Conservation (phyloP, 768 basidiomycete species). For the Heimioporus sp. region DNA sequence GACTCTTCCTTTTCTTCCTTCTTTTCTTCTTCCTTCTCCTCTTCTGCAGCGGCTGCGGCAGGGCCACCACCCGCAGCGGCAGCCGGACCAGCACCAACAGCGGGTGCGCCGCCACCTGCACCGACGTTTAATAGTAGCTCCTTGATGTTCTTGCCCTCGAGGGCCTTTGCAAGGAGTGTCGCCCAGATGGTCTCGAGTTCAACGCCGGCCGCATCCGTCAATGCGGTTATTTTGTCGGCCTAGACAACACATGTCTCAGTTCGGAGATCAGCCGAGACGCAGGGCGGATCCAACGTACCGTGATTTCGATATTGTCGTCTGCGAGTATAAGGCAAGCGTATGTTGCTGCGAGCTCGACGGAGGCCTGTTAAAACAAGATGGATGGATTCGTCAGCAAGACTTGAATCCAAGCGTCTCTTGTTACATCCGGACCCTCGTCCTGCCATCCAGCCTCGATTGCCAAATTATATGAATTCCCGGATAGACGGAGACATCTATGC, state of each 20-base stretch:
- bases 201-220: constrained; percentile 79
- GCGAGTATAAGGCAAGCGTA: constrained; percentile 99
- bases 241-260: constrained; percentile 30
- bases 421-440: constrained; percentile 8
- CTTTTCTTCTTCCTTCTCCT: constrained; percentile 78
- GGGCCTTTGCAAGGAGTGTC: constrained; percentile 91
- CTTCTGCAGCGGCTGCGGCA: constrained; percentile 66
- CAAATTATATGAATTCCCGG: not conserved
- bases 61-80: constrained; percentile 56
- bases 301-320: constrained; percentile 96
- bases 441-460: constrained; percentile 20
- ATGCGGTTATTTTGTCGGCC: constrained; percentile 90
- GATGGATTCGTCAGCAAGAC: constrained; percentile 10
- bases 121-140: constrained; percentile 95
- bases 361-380: constrained; percentile 35
- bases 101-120: constrained; percentile 84
- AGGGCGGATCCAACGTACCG: constrained; percentile 53
- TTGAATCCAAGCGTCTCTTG: not conserved
- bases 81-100: constrained; percentile 50
- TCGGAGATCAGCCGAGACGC: too few species aligned
- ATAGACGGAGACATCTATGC: not conserved
- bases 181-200: constrained; percentile 99
- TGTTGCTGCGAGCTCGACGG: constrained; percentile 83
- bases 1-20: constrained; percentile 88
- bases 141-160: constrained; percentile 97